These are phyloP conservation scores for Coemansia pectinata DNA, from an alignment of 192 early-diverging fungal genomes.

Conservation along the genomic window DNA sequence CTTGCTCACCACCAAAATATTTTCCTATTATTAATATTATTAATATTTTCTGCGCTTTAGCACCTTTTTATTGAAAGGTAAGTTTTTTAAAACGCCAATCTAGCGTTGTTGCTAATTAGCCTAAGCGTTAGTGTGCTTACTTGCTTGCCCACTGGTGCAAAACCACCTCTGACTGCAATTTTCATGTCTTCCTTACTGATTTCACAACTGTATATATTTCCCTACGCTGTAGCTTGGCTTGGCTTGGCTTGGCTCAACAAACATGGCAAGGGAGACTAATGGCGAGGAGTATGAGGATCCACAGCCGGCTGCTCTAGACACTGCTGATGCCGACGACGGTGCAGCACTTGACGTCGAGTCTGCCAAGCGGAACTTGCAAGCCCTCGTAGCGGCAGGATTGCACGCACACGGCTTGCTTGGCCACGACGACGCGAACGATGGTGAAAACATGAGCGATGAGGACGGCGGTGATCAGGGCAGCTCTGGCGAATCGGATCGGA, in stretches of 20 bases:
- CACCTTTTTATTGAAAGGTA: no score
- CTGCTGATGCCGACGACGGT: neutral
- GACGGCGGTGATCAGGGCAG: conserved; percentile 8
- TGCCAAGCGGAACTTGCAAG: conserved; percentile 49
- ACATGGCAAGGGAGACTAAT: neutral
- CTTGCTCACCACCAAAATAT: no score
- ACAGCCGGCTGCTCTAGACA: neutral
- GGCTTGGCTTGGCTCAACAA: neutral
- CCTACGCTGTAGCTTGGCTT: neutral
- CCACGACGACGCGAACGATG: conserved; percentile 14
- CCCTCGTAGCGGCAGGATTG: conserved; percentile 46
- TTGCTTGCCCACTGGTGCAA: no score
- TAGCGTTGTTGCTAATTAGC: no score
- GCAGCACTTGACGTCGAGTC: conserved; percentile 40
- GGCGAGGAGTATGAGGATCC: neutral
- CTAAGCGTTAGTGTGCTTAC: no score
- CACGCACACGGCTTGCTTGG: conserved; percentile 43
- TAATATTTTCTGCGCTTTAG: no score
- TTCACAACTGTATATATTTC: neutral
- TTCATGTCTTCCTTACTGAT: neutral
- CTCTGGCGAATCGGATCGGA: conserved; percentile 13
- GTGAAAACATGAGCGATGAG: conserved; percentile 8
- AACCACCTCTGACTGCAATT: no score
- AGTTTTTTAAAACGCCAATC: no score
- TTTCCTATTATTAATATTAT: no score